phyloP scores from a whole-genome alignment of 1,284 basidiomycete genomes.

The Sporisorium exsertum region DNA sequence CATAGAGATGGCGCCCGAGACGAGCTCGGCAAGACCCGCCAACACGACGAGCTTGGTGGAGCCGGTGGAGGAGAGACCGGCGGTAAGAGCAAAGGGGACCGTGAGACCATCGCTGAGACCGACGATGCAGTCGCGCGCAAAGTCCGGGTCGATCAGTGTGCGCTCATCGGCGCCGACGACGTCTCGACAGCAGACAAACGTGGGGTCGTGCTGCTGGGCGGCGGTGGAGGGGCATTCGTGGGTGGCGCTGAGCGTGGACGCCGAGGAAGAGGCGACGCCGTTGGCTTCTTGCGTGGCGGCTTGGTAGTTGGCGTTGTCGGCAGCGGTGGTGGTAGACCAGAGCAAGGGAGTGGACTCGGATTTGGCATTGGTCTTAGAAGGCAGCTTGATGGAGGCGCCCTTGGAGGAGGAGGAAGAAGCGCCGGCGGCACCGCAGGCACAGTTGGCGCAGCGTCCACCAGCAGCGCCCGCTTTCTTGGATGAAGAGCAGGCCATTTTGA shows the following conservation, averaged over 20 bases:
- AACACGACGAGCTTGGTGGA: conserved; percentile 88
- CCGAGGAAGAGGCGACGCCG: conserved; percentile 30
- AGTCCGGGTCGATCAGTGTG: conserved; percentile 81
- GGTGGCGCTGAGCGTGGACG: conserved; percentile 28
- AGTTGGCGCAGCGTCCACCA: conserved; percentile 34
- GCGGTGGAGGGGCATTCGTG: conserved; percentile 36
- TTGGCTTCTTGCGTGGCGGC: conserved; percentile 13
- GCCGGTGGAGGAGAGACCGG: conserved; percentile 89
- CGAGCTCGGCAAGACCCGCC: conserved; percentile 83
- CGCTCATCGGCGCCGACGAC: conserved; percentile 81
- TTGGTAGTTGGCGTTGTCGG: conserved; percentile 22
- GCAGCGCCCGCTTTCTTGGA: conserved; percentile 17
- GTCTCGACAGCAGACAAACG: conserved; percentile 78
- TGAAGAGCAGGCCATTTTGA: conserved; percentile 42
- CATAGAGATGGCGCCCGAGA: conserved; percentile 78
- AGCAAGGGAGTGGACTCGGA: conserved; percentile 49
- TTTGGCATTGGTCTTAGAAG: conserved; percentile 20
- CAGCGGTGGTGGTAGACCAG: conserved; percentile 33
- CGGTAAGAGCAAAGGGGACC: conserved; percentile 72
- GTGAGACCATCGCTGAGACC: conserved; percentile 96
- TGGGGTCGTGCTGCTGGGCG: conserved; percentile 22
- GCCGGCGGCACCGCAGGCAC: conserved; percentile 26
- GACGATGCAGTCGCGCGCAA: conserved; percentile 84
- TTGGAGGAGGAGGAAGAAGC: conserved; percentile 7
- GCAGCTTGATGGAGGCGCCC: conserved; percentile 33